These are phyloP conservation scores for Fusarium humuli DNA, from an alignment of 2,329 filamentous ascomycete genomes.

Conservation along the genomic window DNA sequence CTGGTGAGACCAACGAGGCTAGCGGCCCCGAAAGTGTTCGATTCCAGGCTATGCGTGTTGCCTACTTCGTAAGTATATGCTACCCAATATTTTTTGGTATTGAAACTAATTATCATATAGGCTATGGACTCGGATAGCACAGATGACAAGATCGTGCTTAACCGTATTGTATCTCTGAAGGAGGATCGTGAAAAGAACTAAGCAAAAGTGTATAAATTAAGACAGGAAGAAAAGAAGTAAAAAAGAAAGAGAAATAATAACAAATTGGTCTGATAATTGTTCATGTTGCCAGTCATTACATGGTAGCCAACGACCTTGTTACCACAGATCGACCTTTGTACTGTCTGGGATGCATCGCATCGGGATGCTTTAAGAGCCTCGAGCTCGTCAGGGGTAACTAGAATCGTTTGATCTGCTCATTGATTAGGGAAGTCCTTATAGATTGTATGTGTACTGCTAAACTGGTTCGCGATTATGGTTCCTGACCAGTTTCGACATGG, in stretches of 20 bases:
- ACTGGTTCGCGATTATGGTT: background rate
- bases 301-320: background rate
- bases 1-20: constrained; percentile 73
- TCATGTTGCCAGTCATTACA: background rate
- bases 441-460: background rate
- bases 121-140: constrained; percentile 82
- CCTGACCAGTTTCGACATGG: background rate
- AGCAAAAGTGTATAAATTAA: background rate
- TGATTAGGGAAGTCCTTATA: background rate
- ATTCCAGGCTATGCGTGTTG: constrained; percentile 92
- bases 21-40: constrained; percentile 79
- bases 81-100: background rate
- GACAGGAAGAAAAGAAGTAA: background rate
- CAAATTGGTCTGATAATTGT: background rate
- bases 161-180: constrained; percentile 91
- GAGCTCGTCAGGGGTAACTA: background rate
- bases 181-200: constrained; percentile 79
- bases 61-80: constrained; percentile 74
- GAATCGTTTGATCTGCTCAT: background rate
- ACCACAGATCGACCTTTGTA: background rate
- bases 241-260: background rate
- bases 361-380: background rate
- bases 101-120: constrained; percentile 50
- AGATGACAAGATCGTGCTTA: constrained; percentile 84
- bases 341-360: background rate